Conservation (phyloP, 371 early-diverging fungal genomes). For the Scutellospora calospora region DNA sequence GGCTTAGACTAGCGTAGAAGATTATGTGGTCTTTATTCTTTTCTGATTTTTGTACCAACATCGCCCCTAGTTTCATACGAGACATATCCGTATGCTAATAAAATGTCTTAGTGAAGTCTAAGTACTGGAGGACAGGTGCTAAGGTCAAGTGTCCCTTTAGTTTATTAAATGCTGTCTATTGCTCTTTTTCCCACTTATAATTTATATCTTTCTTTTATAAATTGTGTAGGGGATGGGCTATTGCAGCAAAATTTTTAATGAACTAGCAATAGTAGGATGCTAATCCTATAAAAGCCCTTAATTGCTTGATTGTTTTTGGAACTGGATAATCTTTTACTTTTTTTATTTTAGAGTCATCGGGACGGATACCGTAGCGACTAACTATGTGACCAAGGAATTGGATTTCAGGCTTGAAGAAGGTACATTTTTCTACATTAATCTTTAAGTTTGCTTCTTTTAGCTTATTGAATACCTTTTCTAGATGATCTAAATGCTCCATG, state of each 20-base stretch:
- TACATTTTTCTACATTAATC: conserved; percentile 63
- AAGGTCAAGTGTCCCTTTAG: conserved; percentile 51
- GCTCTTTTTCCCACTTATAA: conserved; percentile 51
- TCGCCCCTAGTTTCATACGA: conserved; percentile 56
- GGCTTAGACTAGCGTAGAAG: conserved; percentile 26
- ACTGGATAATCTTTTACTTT: conserved; percentile 53
- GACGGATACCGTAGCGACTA: conserved; percentile 44
- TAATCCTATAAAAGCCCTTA: conserved; percentile 62
- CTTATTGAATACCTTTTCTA: conserved; percentile 45
- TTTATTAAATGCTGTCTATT: conserved; percentile 52
- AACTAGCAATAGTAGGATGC: conserved; percentile 62
- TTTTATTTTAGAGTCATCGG: conserved; percentile 52
- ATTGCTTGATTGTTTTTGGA: conserved; percentile 50
- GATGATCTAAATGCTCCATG: conserved; percentile 56
- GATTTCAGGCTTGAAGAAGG: conserved; percentile 50
- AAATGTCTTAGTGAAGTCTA: conserved; percentile 46
- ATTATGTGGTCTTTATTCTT: conserved; percentile 43
- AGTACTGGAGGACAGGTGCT: conserved; percentile 50
- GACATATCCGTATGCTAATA: conserved; percentile 62
- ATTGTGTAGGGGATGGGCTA: conserved; percentile 51
- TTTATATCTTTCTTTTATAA: conserved; percentile 50
- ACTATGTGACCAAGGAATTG: conserved; percentile 59
- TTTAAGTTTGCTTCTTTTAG: conserved; percentile 52
- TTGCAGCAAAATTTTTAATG: conserved; percentile 53
- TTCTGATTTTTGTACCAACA: conserved; percentile 52